These are phyloP conservation scores for Penicillium atrosanguineum DNA, from an alignment of 495 filamentous ascomycete genomes.

Conservation along the genomic window DNA sequence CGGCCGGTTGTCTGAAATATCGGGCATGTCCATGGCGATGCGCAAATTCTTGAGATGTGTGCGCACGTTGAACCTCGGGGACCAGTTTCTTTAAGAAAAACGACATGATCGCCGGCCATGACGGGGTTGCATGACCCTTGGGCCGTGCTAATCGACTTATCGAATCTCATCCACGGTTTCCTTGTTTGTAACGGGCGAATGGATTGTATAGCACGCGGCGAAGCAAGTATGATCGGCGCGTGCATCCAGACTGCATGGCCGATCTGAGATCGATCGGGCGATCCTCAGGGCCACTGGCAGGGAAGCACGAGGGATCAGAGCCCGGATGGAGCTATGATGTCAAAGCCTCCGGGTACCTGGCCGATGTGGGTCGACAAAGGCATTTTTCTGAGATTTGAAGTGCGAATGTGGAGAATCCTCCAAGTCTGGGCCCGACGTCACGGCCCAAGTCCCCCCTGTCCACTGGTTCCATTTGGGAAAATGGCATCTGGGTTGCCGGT, in stretches of 20 bases:
- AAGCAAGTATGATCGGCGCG: constrained; percentile 12
- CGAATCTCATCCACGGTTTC: constrained; percentile 13
- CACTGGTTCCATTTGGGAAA: no score
- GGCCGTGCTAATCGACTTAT: not conserved
- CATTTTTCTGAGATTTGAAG: no score
- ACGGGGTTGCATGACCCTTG: not conserved
- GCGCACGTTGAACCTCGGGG: not conserved
- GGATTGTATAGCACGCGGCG: constrained; percentile 4
- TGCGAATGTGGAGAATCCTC: no score
- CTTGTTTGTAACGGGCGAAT: constrained; percentile 5
- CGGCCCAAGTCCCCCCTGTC: no score
- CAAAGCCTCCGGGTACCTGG: constrained; percentile 5
- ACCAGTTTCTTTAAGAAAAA: constrained; percentile 7
- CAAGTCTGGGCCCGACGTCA: no score
- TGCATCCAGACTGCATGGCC: not conserved
- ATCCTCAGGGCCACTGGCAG: constrained; percentile 15
- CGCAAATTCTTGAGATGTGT: not conserved
- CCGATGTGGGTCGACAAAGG: constrained; percentile 1
- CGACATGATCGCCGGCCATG: constrained; percentile 1
- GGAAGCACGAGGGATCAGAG: constrained; percentile 10
- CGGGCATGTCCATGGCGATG: constrained; percentile 17
- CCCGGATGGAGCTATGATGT: constrained; percentile 13
- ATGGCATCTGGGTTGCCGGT: no score
- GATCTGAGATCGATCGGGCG: constrained; percentile 19
- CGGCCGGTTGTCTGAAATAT: constrained; percentile 19